These are phyloP conservation scores for Beauveria caledonica DNA, from an alignment of 2,329 filamentous ascomycete species.

Conservation along the genomic window DNA sequence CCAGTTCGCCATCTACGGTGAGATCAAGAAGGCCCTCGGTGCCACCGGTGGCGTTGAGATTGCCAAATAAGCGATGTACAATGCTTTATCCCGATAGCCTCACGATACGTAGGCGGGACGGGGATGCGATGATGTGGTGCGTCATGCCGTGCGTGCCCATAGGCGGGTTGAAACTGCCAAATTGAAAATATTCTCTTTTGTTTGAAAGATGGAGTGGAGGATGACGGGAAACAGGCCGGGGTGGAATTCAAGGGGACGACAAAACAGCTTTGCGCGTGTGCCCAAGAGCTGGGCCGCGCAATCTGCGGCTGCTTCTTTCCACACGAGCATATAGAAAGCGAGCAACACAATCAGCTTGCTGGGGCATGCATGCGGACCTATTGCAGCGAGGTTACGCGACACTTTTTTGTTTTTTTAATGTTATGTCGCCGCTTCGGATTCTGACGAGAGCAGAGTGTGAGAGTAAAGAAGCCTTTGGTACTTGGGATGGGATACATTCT, in stretches of 20 bases:
- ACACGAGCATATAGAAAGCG: slow-evolving; percentile 2
- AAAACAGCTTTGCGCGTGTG: not conserved
- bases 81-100: not conserved
- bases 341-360: not conserved
- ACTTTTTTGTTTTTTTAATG: slow-evolving; percentile 1
- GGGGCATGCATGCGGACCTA: slow-evolving; percentile 1
- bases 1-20: slow-evolving; percentile 86
- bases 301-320: not conserved
- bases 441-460: not conserved
- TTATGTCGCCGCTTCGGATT: slow-evolving; percentile 1
- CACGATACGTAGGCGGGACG: not conserved
- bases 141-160: not conserved
- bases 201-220: slow-evolving; percentile 6
- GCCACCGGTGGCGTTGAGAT: slow-evolving; percentile 74
- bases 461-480: not conserved
- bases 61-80: slow-evolving; percentile 29
- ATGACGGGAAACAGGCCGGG: slow-evolving; percentile 7
- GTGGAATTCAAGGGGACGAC: not conserved
- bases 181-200: slow-evolving; percentile 11
- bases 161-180: slow-evolving; percentile 5
- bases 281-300: slow-evolving; percentile 7
- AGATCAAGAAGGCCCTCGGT: slow-evolving; percentile 59
- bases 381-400: not conserved
- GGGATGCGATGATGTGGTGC: slow-evolving; percentile 2
- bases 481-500: slow-evolving; percentile 8